Conservation (phyloP, 225 moss, liverwort and hornwort genomes). For the Pleurozium schreberi region DNA sequence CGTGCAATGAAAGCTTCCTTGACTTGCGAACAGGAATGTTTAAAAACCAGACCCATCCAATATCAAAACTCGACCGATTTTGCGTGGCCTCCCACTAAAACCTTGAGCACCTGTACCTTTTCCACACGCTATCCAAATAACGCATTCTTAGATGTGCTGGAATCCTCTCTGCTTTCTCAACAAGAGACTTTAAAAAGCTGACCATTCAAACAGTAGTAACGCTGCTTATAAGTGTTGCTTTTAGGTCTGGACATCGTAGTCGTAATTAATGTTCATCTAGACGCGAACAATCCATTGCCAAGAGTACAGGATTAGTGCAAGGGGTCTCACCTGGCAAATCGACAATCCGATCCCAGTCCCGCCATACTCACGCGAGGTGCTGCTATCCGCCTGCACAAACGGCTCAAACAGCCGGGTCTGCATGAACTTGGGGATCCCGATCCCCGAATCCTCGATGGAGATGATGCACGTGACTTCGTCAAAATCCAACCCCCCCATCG, state of each 20-base stretch:
- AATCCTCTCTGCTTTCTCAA: background rate
- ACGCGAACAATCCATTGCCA: background rate
- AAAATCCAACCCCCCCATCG: conserved; percentile 8
- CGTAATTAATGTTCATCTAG: background rate
- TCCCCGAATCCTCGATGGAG: conserved; percentile 84
- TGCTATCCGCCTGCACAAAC: conserved; percentile 83
- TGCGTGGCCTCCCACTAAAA: background rate
- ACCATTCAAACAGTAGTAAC: background rate
- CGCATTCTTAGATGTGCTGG: background rate
- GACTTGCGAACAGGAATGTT: background rate
- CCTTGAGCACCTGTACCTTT: background rate
- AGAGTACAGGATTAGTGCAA: background rate
- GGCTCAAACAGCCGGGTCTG: conserved; percentile 80
- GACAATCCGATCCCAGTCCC: conserved; percentile 92
- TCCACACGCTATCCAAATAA: background rate
- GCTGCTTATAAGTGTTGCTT: background rate
- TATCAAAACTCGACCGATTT: background rate
- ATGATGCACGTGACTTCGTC: conserved; percentile 40
- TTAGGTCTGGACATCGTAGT: background rate
- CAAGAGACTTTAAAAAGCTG: background rate
- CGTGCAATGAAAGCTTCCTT: background rate
- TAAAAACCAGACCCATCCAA: background rate
- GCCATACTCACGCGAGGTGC: conserved; percentile 85
- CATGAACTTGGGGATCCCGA: conserved; percentile 68
- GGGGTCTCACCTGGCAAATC: conserved; percentile 59